A percentile compares a stretch with the other conserved stretches of the same genome.
phyloP scores from a whole-genome alignment of 2,329 filamentous ascomycete genomes.

The Neophaeococcomyces mojaviensis region DNA sequence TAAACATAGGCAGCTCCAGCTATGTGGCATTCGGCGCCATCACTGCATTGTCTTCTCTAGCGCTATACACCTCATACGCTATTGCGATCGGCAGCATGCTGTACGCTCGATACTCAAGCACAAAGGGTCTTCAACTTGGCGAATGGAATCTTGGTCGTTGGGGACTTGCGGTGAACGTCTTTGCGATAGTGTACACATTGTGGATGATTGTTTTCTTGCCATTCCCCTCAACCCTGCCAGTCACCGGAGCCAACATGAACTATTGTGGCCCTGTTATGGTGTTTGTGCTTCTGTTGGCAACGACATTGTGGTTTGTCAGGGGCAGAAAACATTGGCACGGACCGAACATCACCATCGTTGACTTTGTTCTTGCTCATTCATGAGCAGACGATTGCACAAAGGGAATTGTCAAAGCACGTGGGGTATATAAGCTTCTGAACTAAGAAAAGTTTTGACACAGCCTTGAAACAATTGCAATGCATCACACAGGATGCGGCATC shows the following conservation, averaged over 20 bases:
- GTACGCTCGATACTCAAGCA: constrained; percentile 24
- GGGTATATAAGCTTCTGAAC: too few species aligned
- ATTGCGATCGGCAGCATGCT: constrained; percentile 32
- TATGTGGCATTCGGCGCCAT: constrained; percentile 34
- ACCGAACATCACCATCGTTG: constrained; percentile 11
- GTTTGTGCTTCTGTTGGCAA: constrained; percentile 12
- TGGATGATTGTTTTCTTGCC: constrained; percentile 25
- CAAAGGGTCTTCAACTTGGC: constrained; percentile 24
- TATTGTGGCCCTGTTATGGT: constrained; percentile 28
- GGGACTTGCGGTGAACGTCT: constrained; percentile 28
- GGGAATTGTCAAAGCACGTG: too few species aligned
- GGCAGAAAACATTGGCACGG: constrained; percentile 6
- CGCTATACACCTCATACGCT: constrained; percentile 32
- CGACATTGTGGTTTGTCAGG: constrained; percentile 10
- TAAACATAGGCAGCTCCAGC: constrained; percentile 33
- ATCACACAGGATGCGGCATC: too few species aligned
- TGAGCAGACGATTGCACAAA: too few species aligned
- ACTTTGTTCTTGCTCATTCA: constrained; percentile 15
- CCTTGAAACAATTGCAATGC: too few species aligned
- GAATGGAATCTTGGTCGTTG: constrained; percentile 28
- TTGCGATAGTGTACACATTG: constrained; percentile 22
- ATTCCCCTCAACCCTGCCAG: constrained; percentile 28
- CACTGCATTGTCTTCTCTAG: constrained; percentile 30
- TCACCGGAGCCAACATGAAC: constrained; percentile 30
- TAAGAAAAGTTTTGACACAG: too few species aligned